Conservation (phyloP, 1,284 basidiomycete species). For the Hortiboletus rubellus region DNA sequence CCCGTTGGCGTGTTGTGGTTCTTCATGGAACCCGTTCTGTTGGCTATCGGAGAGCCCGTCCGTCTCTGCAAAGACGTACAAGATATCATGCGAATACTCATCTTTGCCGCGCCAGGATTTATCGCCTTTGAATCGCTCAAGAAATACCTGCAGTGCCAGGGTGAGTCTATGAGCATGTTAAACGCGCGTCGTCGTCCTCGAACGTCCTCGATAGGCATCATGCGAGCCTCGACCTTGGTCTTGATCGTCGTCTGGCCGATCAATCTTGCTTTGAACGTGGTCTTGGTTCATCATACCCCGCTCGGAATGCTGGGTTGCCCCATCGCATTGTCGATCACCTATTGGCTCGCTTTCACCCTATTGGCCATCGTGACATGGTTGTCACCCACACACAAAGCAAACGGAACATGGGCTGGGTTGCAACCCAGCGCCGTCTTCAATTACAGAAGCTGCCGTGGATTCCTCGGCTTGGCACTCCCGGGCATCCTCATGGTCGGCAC, state of each 20-base stretch:
- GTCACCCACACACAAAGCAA: conserved; percentile 53
- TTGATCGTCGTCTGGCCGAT: conserved; percentile 61
- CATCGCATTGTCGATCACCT: conserved; percentile 64
- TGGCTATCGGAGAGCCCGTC: conserved; percentile 61
- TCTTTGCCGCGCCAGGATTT: conserved; percentile 67
- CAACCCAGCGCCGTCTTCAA: conserved; percentile 49
- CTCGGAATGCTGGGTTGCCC: conserved; percentile 66
- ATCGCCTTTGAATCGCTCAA: conserved; percentile 76
- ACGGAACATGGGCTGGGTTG: conserved; percentile 66
- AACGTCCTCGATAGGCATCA: conserved; percentile 53
- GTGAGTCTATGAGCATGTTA: conserved; percentile 37
- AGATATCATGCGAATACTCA: conserved; percentile 60
- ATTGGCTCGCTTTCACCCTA: conserved; percentile 64
- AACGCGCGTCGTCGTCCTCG: neutral
- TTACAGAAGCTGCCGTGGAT: conserved; percentile 47
- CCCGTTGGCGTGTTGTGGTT: conserved; percentile 63
- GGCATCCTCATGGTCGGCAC: conserved; percentile 79
- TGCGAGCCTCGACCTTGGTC: conserved; percentile 66
- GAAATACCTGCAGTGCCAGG: conserved; percentile 79
- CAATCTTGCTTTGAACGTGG: conserved; percentile 60
- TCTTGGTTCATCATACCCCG: conserved; percentile 58
- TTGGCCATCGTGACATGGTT: conserved; percentile 49
- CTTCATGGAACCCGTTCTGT: conserved; percentile 58
- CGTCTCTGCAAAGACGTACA: conserved; percentile 60
- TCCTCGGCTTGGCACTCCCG: conserved; percentile 66